A percentile compares a stretch with the other conserved stretches of the same genome.
Evolutionary conservation across 805 yeast genomes (phyloP).

Genomic region (Ogataea paradorogensis): DNA sequence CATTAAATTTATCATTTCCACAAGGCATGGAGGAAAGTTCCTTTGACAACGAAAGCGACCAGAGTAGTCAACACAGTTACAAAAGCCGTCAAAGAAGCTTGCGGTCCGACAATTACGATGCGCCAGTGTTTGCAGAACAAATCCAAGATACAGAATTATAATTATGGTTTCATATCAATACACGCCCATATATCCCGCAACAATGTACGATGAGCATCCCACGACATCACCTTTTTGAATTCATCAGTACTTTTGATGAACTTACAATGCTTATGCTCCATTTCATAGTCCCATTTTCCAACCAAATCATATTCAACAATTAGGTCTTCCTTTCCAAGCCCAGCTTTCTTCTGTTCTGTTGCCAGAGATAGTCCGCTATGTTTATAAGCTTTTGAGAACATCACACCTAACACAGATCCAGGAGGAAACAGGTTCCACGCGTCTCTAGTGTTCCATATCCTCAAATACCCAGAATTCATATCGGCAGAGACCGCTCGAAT

Average conservation of each 20-base stretch:
- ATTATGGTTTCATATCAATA: slow-evolving; percentile 16
- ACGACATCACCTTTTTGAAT: slow-evolving; percentile 14
- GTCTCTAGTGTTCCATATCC: slow-evolving; percentile 25
- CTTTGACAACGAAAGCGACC: slow-evolving; percentile 21
- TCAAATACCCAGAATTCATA: slow-evolving; percentile 17
- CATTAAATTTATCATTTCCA: slow-evolving; percentile 30
- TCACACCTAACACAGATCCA: slow-evolving; percentile 9
- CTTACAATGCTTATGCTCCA: slow-evolving; percentile 19
- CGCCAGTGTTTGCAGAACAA: slow-evolving; percentile 22
- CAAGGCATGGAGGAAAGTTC: slow-evolving; percentile 17
- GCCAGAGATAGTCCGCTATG: slow-evolving; percentile 24
- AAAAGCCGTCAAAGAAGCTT: slow-evolving; percentile 3
- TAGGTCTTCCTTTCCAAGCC: slow-evolving; percentile 12
- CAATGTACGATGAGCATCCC: slow-evolving; percentile 20
- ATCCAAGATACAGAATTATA: slow-evolving; percentile 22
- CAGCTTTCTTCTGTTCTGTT: slow-evolving; percentile 17
- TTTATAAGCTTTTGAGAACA: slow-evolving; percentile 16
- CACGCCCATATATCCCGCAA: slow-evolving; percentile 24
- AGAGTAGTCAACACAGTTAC: slow-evolving; percentile 4
- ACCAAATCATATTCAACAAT: slow-evolving; percentile 19
- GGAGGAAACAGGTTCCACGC: slow-evolving; percentile 24
- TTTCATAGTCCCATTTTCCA: slow-evolving; percentile 23
- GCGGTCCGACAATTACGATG: slow-evolving; percentile 6
- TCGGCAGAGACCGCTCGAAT: slow-evolving; percentile 10
- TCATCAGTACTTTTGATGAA: slow-evolving; percentile 16